Evolutionary conservation across 139 green algal genomes (phyloP).

Genomic region (Picocystis salinarum): DNA sequence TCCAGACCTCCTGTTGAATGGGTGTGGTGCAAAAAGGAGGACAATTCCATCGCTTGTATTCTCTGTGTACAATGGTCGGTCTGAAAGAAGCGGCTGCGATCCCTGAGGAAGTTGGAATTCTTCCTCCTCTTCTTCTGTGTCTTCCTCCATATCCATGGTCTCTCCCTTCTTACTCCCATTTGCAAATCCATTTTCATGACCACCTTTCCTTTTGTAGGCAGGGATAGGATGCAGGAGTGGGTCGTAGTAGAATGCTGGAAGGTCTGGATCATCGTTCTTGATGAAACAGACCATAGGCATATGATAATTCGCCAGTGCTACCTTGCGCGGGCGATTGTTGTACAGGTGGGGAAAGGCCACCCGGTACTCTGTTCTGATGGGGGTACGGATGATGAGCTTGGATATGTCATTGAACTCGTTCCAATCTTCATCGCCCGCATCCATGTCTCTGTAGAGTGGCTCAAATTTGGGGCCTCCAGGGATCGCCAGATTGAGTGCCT

Average conservation of each 20-base stretch:
- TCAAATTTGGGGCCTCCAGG: constrained; percentile 98
- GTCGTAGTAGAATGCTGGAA: constrained; percentile 98
- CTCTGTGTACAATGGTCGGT: constrained; percentile 51
- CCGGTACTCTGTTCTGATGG: constrained; percentile 71
- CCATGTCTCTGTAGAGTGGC: constrained; percentile 92
- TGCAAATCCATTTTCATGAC: constrained; percentile 1
- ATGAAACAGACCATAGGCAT: constrained; percentile 95
- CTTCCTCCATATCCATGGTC: constrained; percentile 2
- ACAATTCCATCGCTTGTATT: constrained; percentile 75
- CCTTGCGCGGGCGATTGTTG: constrained; percentile 93
- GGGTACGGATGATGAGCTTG: constrained; percentile 97
- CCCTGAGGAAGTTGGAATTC: constrained; percentile 68
- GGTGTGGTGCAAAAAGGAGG: constrained; percentile 79
- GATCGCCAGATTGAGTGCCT: constrained; percentile 93
- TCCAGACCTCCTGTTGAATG: constrained; percentile 81
- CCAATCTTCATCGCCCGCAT: constrained; percentile 81
- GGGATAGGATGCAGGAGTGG: constrained; percentile 96
- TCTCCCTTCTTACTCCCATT: constrained; percentile 2
- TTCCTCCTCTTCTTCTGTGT: constrained; percentile 49
- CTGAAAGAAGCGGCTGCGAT: constrained; percentile 33
- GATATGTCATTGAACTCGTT: constrained; percentile 99
- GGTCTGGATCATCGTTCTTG: constrained; percentile 96
- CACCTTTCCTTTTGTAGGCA: constrained; percentile 41
- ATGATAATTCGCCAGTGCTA: constrained; percentile 74
- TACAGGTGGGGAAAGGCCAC: constrained; percentile 99